Base-by-base conservation (phyloP, 768 basidiomycete genomes). In the Lentinula detonsa region DNA sequence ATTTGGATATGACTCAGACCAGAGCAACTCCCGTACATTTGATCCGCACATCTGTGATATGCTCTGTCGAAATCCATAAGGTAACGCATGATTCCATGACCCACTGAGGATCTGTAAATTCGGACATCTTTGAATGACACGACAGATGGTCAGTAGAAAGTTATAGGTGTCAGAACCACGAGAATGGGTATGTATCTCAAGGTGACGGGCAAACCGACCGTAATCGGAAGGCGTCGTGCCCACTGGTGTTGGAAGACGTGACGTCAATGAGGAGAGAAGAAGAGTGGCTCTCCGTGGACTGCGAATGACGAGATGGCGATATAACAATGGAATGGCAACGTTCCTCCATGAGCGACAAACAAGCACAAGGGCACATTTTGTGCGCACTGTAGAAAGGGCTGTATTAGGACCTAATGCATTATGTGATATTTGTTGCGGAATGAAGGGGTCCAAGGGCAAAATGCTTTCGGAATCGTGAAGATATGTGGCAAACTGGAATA, bases 401-500 rank as follows among this genome's bases (percentile, higher is more conserved):
- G 79, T 77, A 64, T 85, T 85, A 16, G 73, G 65, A 6, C 74
- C 80, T 74, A 80, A 76, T 9, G 73, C 77, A 65, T 79, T 77
- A 58, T 72, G 75, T 1, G 78, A 77, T 2, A 72, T 67, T 54
- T 72, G 74, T 62, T 73, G 74, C 21, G 71, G 69, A 7, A 69
- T 67, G 65, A 85, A 83, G 5, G 83, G 80, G 67, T 83, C 75
- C 53, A 78, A 65, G 8, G 79, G 79, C 21, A 71, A 71, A 63
- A 84, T 72, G 35, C 78, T 74, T 49, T 74, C 72, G 48, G 78
- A 70, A 7, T 70, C 71, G 62, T 80, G 77, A 54, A 80, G 72
- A 66, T 81, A 77, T 15, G 81, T 83, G 5, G 81, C 78, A 66
- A 81, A 82, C 59, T 81, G 76, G 68, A 85, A 83, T 40, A 85